Base-by-base conservation (phyloP, 1,284 basidiomycete species). In the Tilletia caries region DNA sequence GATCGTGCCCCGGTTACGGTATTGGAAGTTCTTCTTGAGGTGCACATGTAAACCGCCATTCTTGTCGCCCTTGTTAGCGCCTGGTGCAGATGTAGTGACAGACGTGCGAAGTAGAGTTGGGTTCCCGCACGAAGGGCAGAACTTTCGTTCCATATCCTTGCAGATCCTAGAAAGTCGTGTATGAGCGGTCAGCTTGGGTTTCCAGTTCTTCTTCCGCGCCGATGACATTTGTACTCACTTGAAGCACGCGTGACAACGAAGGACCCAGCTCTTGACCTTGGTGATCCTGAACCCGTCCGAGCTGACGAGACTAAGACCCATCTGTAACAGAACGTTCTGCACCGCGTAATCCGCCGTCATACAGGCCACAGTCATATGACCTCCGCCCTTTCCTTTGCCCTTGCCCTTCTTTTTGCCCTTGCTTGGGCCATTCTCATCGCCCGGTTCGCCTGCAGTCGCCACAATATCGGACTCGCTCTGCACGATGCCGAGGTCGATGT, bases 271-370 rank as follows among this genome's bases (percentile, higher is more conserved):
- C 85, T 95, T 94, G 37, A 98, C 91, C 76, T 89, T 91, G 75
- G 91, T 88, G 72, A 99, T 95, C 76, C 89, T 88, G 85, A 91
- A 92, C 8, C 96, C 96, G 76, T 95, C 93, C 23, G 91, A 88
- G 18, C 93, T 91, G n/a, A 98, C 90, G 33, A 98, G 86, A 73
- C 90, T 91, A 68, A 99, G 85, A 0, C 92, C 92, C 92, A 98
- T 96, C 83, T 97, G 95, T 67, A 99, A 85, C 70, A 97, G 85
- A 15, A 98, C 93, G 81, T 99, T 99, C 85, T 99, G 96, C 89
- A 99, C 96, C 18, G 96, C 96, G 84, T 94, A 98, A 88, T 99
- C 96, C 46, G 92, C 92, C 1, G 96, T 98, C 92, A 98, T 81
- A 68, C 79, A 80, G 0, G 81, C 81, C 3, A 82, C 81, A 13